These are phyloP conservation scores for Leptomonas seymouri DNA, from an alignment of 208 protist species.

Conservation along the genomic window DNA sequence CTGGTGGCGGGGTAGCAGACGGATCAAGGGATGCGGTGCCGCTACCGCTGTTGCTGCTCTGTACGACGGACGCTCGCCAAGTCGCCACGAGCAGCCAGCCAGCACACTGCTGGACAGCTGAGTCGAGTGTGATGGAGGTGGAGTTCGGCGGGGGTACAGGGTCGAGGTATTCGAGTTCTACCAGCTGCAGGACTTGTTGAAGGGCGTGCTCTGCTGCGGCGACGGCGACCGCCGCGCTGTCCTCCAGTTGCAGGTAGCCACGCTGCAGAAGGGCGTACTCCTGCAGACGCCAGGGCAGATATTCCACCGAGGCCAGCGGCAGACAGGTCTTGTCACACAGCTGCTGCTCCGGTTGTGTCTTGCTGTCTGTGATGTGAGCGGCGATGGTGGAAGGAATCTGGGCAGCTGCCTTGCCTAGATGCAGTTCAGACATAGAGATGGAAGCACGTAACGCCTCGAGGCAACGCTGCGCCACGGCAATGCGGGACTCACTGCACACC, in stretches of 20 bases:
- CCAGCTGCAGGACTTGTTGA: slow-evolving; percentile 56
- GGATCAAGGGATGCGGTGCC: neutral
- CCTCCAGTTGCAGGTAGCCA: slow-evolving; percentile 51
- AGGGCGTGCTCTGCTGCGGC: slow-evolving; percentile 44
- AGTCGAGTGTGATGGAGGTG: slow-evolving; percentile 41
- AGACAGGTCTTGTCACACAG: slow-evolving; percentile 30
- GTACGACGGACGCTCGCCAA: slow-evolving; percentile 20
- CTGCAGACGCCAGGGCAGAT: slow-evolving; percentile 72
- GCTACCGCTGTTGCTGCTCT: slow-evolving; percentile 9
- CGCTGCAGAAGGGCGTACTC: slow-evolving; percentile 65
- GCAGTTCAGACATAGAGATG: slow-evolving; percentile 31
- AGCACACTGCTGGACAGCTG: slow-evolving; percentile 44
- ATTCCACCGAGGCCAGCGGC: slow-evolving; percentile 68
- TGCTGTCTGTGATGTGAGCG: too few species aligned
- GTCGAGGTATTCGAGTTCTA: slow-evolving; percentile 77
- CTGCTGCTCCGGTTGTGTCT: neutral
- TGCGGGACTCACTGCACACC: slow-evolving; percentile 5
- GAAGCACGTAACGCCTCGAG: slow-evolving; percentile 27
- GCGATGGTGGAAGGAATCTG: too few species aligned
- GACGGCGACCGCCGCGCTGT: slow-evolving; percentile 43
- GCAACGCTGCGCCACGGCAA: slow-evolving; percentile 11
- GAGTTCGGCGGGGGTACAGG: slow-evolving; percentile 56
- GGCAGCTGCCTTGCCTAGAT: neutral
- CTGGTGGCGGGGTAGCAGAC: neutral
- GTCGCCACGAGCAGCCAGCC: slow-evolving; percentile 21